A percentile compares a stretch with the other conserved stretches of the same genome.
phyloP scores from a whole-genome alignment of 1,139 yeast genomes.

The Yarrowia galli region DNA sequence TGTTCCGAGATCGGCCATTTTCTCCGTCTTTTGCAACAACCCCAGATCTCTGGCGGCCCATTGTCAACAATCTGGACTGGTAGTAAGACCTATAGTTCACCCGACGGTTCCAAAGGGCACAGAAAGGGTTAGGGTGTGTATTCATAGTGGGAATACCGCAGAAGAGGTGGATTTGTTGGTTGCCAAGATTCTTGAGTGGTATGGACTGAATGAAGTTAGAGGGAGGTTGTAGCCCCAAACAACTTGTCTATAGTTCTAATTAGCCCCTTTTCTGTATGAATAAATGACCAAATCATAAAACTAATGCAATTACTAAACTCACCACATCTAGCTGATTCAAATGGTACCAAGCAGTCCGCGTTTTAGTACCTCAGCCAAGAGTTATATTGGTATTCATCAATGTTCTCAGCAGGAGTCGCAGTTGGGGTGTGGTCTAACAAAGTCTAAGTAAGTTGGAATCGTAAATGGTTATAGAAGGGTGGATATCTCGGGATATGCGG shows the following conservation, averaged over 20 bases:
- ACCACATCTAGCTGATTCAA: too few relatives aligned
- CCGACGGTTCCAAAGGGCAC: conserved; percentile 48
- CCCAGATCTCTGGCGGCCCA: conserved; percentile 44
- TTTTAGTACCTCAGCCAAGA: too few relatives aligned
- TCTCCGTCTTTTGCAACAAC: conserved; percentile 43
- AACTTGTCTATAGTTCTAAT: too few relatives aligned
- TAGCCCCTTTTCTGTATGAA: too few relatives aligned
- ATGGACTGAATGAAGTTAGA: conserved; percentile 5
- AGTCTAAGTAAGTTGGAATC: too few relatives aligned
- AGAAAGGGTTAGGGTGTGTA: conserved; percentile 46
- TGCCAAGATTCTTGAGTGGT: conserved; percentile 17
- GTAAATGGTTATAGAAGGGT: too few relatives aligned
- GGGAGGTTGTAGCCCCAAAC: conserved; percentile 20
- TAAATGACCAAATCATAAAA: background rate
- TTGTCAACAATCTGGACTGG: conserved; percentile 44
- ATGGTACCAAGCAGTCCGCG: too few relatives aligned
- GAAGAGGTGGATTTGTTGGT: conserved; percentile 40
- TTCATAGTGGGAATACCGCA: conserved; percentile 44
- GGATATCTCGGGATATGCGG: too few relatives aligned
- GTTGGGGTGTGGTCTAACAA: too few relatives aligned
- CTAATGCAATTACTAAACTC: too few relatives aligned
- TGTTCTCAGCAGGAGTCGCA: too few relatives aligned
- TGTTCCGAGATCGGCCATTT: conserved; percentile 42
- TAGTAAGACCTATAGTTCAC: conserved; percentile 46
- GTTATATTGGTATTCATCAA: too few relatives aligned